Percentiles rank a stretch among this genome's conserved stretches.
These are phyloP conservation scores for Mortierella sp. DNA, from an alignment of 371 early-diverging fungal species.

Conservation along the genomic window DNA sequence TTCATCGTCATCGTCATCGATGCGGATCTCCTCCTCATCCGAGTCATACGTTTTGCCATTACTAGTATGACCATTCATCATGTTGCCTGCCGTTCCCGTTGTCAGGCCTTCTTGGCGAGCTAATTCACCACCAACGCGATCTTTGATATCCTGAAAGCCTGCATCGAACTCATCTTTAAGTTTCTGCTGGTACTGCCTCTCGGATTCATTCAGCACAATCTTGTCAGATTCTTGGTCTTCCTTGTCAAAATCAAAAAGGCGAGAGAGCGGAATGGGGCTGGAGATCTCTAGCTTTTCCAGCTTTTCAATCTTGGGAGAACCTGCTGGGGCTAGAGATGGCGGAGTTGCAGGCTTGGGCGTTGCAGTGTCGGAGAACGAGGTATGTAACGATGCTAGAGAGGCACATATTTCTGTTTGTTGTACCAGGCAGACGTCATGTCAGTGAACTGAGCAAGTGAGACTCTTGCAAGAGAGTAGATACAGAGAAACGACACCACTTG, in stretches of 20 bases:
- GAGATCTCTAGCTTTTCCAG: conserved; percentile 36
- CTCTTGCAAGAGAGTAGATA: no score
- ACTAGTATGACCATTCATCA: conserved; percentile 11
- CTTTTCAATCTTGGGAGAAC: conserved; percentile 29
- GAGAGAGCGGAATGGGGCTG: conserved; percentile 46
- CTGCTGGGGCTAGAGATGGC: neutral
- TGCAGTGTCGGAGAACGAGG: conserved; percentile 21
- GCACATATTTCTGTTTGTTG: conserved; percentile 38
- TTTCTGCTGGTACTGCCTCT: conserved; percentile 34
- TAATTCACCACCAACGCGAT: neutral
- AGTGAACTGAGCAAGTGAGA: no score
- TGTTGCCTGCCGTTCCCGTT: neutral
- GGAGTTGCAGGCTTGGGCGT: conserved; percentile 7
- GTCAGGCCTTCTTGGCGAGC: conserved; percentile 5
- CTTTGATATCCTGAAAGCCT: conserved; percentile 31
- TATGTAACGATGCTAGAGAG: conserved; percentile 35
- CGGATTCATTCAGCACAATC: conserved; percentile 41
- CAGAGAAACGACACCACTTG: no score
- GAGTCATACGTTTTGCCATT: conserved; percentile 20
- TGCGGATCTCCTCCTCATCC: conserved; percentile 42
- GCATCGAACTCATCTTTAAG: conserved; percentile 43
- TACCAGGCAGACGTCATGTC: no score
- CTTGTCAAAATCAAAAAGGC: conserved; percentile 53
- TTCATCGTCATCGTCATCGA: conserved; percentile 24
- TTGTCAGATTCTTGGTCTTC: conserved; percentile 38